A percentile compares a stretch with the other conserved stretches of the same genome.
phyloP scores from a whole-genome alignment of 2,329 filamentous ascomycete species.

The Sporothrix humicola region DNA sequence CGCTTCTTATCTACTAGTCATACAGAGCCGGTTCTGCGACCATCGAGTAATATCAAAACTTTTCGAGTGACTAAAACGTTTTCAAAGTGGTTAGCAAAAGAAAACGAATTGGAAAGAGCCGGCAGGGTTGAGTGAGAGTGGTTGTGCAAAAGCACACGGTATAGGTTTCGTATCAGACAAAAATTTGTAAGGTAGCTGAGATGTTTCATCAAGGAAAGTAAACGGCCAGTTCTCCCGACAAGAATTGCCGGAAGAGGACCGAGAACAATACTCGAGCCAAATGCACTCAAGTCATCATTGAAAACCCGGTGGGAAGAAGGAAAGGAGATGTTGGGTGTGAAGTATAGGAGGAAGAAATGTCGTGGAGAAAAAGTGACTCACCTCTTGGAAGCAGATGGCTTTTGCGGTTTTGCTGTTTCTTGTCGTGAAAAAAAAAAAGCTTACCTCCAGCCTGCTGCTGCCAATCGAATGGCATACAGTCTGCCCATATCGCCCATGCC shows the following conservation, averaged over 20 bases:
- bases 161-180: slow-evolving; percentile 73
- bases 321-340: background rate
- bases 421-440: background rate
- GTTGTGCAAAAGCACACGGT: slow-evolving; percentile 29
- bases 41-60: slow-evolving; percentile 35
- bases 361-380: slow-evolving; percentile 22
- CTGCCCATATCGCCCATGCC: slow-evolving; percentile 99
- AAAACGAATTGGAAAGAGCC: background rate
- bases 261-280: slow-evolving; percentile 97
- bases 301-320: slow-evolving; percentile 9
- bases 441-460: slow-evolving; percentile 96
- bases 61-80: slow-evolving; percentile 15
- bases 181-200: slow-evolving; percentile 91
- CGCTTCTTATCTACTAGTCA: slow-evolving; percentile 11
- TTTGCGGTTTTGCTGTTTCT: slow-evolving; percentile 14
- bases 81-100: background rate
- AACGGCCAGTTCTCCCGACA: slow-evolving; percentile 63
- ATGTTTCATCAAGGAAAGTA: slow-evolving; percentile 96
- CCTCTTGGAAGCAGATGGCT: slow-evolving; percentile 7
- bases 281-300: slow-evolving; percentile 99
- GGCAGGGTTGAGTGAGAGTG: background rate
- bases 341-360: slow-evolving; percentile 11
- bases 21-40: background rate
- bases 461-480: slow-evolving; percentile 92
- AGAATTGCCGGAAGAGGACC: slow-evolving; percentile 73